Evolutionary conservation across 192 early-diverging fungal species (phyloP), one percentile per base, ranked within the genome.

Genomic region (Coemansia sp.): DNA sequence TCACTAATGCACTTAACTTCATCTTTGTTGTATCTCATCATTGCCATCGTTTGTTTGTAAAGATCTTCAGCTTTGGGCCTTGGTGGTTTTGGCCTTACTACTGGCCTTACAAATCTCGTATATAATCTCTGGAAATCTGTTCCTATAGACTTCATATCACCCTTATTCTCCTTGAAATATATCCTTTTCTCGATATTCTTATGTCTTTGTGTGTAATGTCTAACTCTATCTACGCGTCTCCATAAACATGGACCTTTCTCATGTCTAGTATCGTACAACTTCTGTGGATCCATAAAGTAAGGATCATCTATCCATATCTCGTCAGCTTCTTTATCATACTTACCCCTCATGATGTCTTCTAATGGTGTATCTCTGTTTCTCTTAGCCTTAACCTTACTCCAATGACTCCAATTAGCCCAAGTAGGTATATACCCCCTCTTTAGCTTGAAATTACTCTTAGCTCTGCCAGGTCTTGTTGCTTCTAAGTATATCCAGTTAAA

Each of bases 241-340:
- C n/a, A 23, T 17, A 41, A 9, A 19, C 49, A 27, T 3, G 25
- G 25, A 27, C 11, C 27, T 32, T 35, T 41, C 10, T 15, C 53
- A 53, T 17, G 32, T 39, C 22, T 41, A 63, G 49, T 9, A 57
- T 63, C 50, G 24, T 63, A 51, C 0, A 63, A 29, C 62, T 63
- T 63, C 35, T 35, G 35, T 32, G 62, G 62, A 63, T 63, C 51
- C 62, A 63, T 63, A 10, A 63, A 63, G 62, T 63, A 63, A 17
- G 48, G 48, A 12, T 63, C 62, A 35, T 63, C 51, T 11, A 24
- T 11, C 50, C 51, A 63, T 53, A 63, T 63, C 62, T 63, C 25
- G 2, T 51, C 62, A 41, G 62, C 62, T 43, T 63, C 62, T 12
- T 1, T 17, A 54, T 63, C 62, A 8, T 15, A 54, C 19, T 38